Evolutionary conservation across 495 filamentous ascomycete genomes (phyloP).

Genomic region (Annulohypoxylon nitens): DNA sequence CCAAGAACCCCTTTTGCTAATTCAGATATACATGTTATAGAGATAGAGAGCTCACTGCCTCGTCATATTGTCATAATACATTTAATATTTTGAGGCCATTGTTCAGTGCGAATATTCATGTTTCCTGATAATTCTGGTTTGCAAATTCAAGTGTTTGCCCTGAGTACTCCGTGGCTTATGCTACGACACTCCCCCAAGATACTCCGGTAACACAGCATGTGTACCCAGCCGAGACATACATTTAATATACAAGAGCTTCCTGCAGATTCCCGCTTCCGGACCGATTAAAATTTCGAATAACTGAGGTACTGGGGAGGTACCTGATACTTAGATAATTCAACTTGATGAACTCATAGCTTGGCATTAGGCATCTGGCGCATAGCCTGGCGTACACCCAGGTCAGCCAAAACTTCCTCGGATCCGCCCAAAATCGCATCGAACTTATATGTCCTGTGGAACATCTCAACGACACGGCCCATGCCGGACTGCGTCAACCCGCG

Average conservation of each 20-base stretch:
- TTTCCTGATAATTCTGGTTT: constrained; percentile 3
- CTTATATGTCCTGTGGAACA: constrained; percentile 87
- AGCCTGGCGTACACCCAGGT: constrained; percentile 85
- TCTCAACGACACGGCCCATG: constrained; percentile 85
- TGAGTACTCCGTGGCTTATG: constrained; percentile 27
- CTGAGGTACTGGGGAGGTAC: not conserved
- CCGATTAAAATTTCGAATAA: not conserved
- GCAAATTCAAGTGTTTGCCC: constrained; percentile 26
- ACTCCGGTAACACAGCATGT: constrained; percentile 7
- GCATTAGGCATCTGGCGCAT: constrained; percentile 86
- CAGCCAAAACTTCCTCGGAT: constrained; percentile 85
- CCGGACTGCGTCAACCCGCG: constrained; percentile 83
- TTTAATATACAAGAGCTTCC: constrained; percentile 2
- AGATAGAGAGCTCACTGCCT: constrained; percentile 34
- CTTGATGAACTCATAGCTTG: constrained; percentile 68
- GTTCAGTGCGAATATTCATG: not conserved
- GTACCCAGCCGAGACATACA: constrained; percentile 1
- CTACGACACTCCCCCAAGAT: constrained; percentile 12
- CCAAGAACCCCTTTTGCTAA: constrained; percentile 2
- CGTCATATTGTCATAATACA: constrained; percentile 35
- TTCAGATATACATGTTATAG: constrained; percentile 5
- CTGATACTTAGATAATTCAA: not conserved
- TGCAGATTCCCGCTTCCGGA: not conserved
- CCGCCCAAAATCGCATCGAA: constrained; percentile 90
- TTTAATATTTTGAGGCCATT: constrained; percentile 37